Conservation (phyloP, 2,329 filamentous ascomycete species). For the Botrytis pseudocinerea region DNA sequence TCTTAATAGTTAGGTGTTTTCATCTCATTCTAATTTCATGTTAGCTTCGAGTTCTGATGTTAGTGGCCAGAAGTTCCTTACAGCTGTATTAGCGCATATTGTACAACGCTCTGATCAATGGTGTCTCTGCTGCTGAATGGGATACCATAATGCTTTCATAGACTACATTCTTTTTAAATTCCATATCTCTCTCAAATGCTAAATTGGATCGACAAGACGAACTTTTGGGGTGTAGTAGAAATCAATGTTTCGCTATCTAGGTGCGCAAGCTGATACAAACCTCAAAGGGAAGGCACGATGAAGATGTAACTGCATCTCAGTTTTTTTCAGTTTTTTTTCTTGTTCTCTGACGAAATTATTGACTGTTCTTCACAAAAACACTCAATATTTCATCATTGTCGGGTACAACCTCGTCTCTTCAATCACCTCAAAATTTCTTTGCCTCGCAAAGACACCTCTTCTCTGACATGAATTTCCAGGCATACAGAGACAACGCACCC, state of each 20-base stretch:
- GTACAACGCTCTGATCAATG: neutral
- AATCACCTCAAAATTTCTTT: neutral
- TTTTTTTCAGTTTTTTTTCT: too few relatives aligned
- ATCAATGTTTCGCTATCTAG: neutral
- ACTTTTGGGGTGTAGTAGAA: neutral
- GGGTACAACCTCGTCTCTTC: neutral
- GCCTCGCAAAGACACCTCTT: neutral
- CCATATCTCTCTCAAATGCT: neutral
- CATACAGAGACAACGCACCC: neutral
- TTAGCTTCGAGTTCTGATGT: too few relatives aligned
- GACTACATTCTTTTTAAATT: too few relatives aligned
- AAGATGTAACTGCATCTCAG: too few relatives aligned
- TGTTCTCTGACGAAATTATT: neutral
- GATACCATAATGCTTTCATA: neutral
- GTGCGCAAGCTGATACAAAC: neutral
- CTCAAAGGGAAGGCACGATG: neutral
- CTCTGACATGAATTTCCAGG: neutral
- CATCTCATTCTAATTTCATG: neutral
- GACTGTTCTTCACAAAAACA: neutral
- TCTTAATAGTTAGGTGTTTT: neutral
- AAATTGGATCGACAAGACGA: too few relatives aligned
- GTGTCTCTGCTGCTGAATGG: neutral
- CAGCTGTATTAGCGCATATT: neutral
- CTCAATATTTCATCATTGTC: neutral
- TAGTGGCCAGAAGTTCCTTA: neutral